Evolutionary conservation across 2,329 filamentous ascomycete genomes (phyloP), one percentile per base, ranked within the genome.

Genomic region (Xylariaceae sp.): DNA sequence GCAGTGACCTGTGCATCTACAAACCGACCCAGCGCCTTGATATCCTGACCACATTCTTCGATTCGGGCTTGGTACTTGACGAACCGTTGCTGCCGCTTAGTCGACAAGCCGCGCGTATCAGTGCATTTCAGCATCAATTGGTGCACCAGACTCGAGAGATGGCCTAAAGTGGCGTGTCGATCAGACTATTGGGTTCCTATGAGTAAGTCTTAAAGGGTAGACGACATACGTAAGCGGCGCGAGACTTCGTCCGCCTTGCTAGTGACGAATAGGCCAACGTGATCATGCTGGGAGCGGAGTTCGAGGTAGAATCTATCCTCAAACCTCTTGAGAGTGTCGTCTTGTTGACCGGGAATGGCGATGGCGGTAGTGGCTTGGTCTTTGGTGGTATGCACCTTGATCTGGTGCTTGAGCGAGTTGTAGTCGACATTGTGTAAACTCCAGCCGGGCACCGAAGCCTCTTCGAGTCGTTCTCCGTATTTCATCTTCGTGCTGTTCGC

Each of bases 381-480:
- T 40, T 82, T 84, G 11, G 87, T 88, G 1, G 91, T 96, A 70
- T 92, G 85, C 58, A 83, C 83, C 73, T 94, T 95, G 79, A 96
- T 94, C 68, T 91, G 82, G 72, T 90, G 83, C 75, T 96, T 96
- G 62, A 96, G 83, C 45, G 90, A 89, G 73, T 94, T 91, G 79
- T 96, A 96, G 74, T 95, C 91, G 74, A 96, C 86, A 74, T 96
- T 95, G 73, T 93, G 88, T 63, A 91, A 82, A 68, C 84, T 89
- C 90, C 90, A 95, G 83, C 89, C 86, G 62, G 90, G 90, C 69
- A 92, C 90, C 43, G 90, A 93, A 73, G 90, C 84, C 74, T 85
- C 82, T 71, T 88, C 85, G 60, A 95, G 82, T 60, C 86, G 88
- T 63, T 90, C 81, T 62, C 89, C 88, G 82, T 89, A 92, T 80